Base-by-base conservation (phyloP, 2,329 filamentous ascomycete species). In the Talaromyces sp. region DNA sequence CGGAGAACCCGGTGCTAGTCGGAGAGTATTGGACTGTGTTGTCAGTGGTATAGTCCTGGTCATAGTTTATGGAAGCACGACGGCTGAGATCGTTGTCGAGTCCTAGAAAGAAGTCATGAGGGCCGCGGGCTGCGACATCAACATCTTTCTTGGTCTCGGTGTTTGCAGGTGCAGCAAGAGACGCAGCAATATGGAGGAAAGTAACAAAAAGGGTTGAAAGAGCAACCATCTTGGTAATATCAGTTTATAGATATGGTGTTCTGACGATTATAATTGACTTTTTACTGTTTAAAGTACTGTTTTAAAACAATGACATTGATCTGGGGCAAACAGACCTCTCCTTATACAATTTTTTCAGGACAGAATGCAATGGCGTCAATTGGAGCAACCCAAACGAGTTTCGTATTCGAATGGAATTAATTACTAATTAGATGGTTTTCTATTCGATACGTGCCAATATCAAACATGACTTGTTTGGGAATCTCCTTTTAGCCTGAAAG, bases 11-110 rank as follows among this genome's bases (percentile, higher is more conserved):
- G 3, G 65, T 73, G 6, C 67, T 65, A 1, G 74, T 73, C 66
- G 81, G 81, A 58, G 66, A 77, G 69, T 81, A 82, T 31, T 71
- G 76, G 10, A 77, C 78, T 17, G 65, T 67, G 21, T 73, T 77
- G 51, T 72, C 76, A 1, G 58, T 59, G n/a, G 46, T 52, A 27
- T 50, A 57, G 24, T 56, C 43, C 41, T 59, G 52, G 24, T 56
- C n/a, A n/a, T 56, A 59, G 53, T 55, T 50, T 17, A 54, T 59
- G n/a, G 53, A 14, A 19, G 41, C 46, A 51, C 56, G 58, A 17
- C 58, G 57, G 7, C 12, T 12, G 19, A 59, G 27, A 32, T 4
- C 48, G 24, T 55, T 55, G 14, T 54, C 54, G 24, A 43, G 11
- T 24, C 54, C 31, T 6, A 59, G 11, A 29, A 59, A 24, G 12